Base-by-base conservation (phyloP, 768 basidiomycete genomes). In the Suillus luteus region DNA sequence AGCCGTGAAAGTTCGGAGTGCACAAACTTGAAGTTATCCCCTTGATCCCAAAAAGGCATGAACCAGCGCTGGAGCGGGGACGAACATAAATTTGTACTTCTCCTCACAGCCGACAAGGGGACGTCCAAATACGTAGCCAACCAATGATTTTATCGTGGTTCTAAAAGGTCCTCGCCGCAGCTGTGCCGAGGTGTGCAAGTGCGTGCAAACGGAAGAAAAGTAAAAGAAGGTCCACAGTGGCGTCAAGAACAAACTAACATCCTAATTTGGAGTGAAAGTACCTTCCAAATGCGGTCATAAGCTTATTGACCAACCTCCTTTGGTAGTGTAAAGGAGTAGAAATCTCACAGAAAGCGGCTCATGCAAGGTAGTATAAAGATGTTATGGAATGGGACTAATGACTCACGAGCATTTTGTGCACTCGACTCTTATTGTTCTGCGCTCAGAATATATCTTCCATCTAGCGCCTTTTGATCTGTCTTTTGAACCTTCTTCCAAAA, bases 371-470 rank as follows among this genome's bases (percentile, higher is more conserved):
- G 48, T 75, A 76, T 75, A 75, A 75, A 77, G 68, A 60, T 51
- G 54, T 33, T 41, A 62, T 52, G 5, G 3, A 38, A 40, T 6
- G 8, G 9, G 24, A 41, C 15, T 15, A 3, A 60, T 67, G 68
- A 70, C 60, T 67, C 69, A 60, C 44, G 60, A 68, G 64, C 61
- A 19, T 41, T 58, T 62, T 62, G 61, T 68, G 65, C 68, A 64
- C 9, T 63, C 66, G 64, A 41, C 62, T 69, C 74, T 74, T 75
- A 75, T 76, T 76, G 74, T 75, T 77, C 66, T 68, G 49, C 63
- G 55, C 55, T 63, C 37, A 43, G 48, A 55, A 60, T 57, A 59
- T 55, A 59, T 58, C 31, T 31, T 44, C 64, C 33, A 48, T 49
- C 59, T 38, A 59, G 31, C 61, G 58, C 60, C 8, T 27, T 22